These are phyloP conservation scores for Corchorus olitorius DNA, from an alignment of 345 rosid genomes.

Conservation along the genomic window DNA sequence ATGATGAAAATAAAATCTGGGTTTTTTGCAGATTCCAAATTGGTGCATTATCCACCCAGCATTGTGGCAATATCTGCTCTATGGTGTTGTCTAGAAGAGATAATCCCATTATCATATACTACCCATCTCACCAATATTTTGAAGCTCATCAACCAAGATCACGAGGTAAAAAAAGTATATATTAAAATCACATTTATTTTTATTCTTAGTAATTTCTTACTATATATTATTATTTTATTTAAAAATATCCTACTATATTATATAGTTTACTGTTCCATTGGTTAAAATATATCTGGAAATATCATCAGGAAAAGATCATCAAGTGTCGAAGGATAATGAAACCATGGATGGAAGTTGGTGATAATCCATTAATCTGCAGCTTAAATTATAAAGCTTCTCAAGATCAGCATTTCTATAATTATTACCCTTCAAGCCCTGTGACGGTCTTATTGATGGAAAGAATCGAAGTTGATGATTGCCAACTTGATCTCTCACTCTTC, in stretches of 20 bases:
- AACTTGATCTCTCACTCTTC: constrained; percentile 42
- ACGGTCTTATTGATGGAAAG: constrained; percentile 44
- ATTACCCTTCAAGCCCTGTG: constrained; percentile 57
- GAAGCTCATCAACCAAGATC: constrained; percentile 29
- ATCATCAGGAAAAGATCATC: constrained; percentile 34
- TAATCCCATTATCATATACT: constrained; percentile 24
- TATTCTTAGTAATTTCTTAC: background rate
- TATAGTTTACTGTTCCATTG: constrained; percentile 10
- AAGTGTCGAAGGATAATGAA: constrained; percentile 46
- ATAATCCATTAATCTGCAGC: constrained; percentile 12
- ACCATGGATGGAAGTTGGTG: background rate
- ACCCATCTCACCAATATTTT: constrained; percentile 24
- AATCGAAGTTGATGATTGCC: constrained; percentile 28
- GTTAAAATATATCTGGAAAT: background rate
- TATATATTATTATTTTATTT: background rate
- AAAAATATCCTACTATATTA: background rate
- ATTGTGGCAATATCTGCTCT: constrained; percentile 51
- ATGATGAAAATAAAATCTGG: background rate
- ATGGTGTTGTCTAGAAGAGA: constrained; percentile 41
- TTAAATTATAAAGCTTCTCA: background rate
- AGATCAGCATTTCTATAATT: constrained; percentile 1
- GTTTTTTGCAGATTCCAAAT: constrained; percentile 41
- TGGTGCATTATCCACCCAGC: constrained; percentile 57
- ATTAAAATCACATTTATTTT: background rate
- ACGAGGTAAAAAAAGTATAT: constrained; percentile 31